phyloP scores from a whole-genome alignment of 2,329 filamentous ascomycete species.

The Talaromyces sp. region DNA sequence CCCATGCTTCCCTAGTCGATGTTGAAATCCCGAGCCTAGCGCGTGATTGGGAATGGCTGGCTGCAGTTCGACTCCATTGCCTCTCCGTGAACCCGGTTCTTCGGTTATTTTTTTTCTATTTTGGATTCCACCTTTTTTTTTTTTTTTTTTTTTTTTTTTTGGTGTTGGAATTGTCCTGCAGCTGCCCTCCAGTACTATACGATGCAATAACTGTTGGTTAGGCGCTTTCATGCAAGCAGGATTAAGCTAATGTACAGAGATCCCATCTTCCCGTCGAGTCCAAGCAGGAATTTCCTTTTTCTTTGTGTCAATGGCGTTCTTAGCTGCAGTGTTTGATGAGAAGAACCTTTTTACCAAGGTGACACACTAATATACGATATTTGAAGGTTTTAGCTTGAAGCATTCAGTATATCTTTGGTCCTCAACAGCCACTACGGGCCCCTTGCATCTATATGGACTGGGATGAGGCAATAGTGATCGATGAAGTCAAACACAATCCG shows the following conservation, averaged over 20 bases:
- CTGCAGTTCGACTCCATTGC: constrained; percentile 24
- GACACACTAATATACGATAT: neutral
- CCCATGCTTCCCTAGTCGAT: constrained; percentile 15
- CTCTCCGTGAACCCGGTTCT: neutral
- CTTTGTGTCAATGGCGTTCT: too few species aligned
- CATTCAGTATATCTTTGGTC: constrained; percentile 1
- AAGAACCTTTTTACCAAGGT: neutral
- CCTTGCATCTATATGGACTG: constrained; percentile 8
- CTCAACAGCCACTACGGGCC: constrained; percentile 14
- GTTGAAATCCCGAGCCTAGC: constrained; percentile 24
- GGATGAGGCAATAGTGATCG: neutral
- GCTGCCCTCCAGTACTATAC: neutral
- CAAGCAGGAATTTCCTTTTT: neutral
- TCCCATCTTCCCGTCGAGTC: too few species aligned
- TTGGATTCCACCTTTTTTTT: too few species aligned
- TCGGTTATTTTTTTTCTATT: too few species aligned
- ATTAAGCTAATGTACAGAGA: neutral
- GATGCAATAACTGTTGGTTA: neutral
- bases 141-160: too few species aligned
- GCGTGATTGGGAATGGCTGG: constrained; percentile 34
- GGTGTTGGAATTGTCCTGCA: neutral
- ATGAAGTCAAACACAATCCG: constrained; percentile 1
- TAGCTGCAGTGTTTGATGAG: neutral
- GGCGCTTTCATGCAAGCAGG: neutral
- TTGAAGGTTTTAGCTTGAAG: neutral